Evolutionary conservation across 306 rosid genomes (phyloP).

Genomic region (Dryas alaskensis): DNA sequence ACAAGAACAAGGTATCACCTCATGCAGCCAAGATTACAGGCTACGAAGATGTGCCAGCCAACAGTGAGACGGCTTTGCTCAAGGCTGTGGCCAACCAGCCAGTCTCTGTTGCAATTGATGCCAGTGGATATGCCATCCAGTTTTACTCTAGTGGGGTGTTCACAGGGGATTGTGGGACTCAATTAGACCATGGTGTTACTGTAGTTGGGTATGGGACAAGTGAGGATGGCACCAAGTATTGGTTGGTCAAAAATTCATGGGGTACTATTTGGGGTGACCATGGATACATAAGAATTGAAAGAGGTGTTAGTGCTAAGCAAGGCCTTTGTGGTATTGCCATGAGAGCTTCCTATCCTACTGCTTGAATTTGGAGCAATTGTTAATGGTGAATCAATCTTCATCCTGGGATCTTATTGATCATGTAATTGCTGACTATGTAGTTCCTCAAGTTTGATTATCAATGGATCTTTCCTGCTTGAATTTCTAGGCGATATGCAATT

Average conservation of each 20-base stretch:
- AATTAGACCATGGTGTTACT: conserved; percentile 27
- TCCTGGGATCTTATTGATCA: background rate
- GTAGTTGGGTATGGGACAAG: conserved; percentile 22
- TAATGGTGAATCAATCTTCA: background rate
- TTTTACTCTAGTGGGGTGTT: conserved; percentile 29
- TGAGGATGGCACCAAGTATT: conserved; percentile 20
- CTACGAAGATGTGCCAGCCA: conserved; percentile 17
- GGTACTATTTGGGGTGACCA: conserved; percentile 21
- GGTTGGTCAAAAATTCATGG: conserved; percentile 32
- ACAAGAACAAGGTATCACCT: background rate
- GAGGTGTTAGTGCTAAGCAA: background rate
- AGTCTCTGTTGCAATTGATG: conserved; percentile 24
- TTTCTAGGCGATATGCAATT: background rate
- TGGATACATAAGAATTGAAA: conserved; percentile 22
- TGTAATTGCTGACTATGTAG: background rate
- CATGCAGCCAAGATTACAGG: conserved; percentile 11
- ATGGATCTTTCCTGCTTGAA: background rate
- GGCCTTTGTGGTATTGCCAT: conserved; percentile 11
- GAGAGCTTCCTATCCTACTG: conserved; percentile 15
- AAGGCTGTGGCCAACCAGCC: conserved; percentile 28
- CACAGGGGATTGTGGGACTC: conserved; percentile 25
- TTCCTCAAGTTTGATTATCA: no score
- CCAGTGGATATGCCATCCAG: conserved; percentile 19
- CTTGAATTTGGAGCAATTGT: background rate
- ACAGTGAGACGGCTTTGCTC: conserved; percentile 17